Percentiles rank a stretch among this genome's conserved stretches.
phyloP scores from a whole-genome alignment of 495 filamentous ascomycete species.

The Margaritispora aquatica region DNA sequence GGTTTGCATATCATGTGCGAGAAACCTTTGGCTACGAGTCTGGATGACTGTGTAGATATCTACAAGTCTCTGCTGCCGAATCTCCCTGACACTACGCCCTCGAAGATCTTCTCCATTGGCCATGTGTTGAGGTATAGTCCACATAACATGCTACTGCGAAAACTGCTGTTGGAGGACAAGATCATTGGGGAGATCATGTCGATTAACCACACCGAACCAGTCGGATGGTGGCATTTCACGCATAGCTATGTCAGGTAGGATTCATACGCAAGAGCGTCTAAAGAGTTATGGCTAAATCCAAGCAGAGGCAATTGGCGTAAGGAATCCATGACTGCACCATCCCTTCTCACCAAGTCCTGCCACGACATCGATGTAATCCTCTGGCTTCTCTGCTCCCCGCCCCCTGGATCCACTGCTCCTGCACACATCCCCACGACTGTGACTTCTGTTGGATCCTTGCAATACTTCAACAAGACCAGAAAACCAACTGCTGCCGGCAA shows the following conservation, averaged over 20 bases:
- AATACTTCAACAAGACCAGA: conserved; percentile 62
- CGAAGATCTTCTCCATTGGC: conserved; percentile 74
- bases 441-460: conserved; percentile 62
- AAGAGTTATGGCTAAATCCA: not conserved
- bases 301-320: conserved; percentile 84
- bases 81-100: conserved; percentile 28
- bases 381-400: conserved; percentile 75
- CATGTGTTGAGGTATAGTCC: conserved; percentile 80
- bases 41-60: conserved; percentile 69
- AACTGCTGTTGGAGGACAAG: conserved; percentile 64
- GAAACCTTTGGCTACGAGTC: conserved; percentile 79
- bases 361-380: conserved; percentile 90
- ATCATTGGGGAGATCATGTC: conserved; percentile 82
- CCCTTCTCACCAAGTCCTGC: conserved; percentile 87
- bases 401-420: conserved; percentile 31
- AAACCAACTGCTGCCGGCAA: conserved; percentile 69
- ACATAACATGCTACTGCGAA: conserved; percentile 79
- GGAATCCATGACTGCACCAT: conserved; percentile 62
- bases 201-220: conserved; percentile 86
- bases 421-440: conserved; percentile 71
- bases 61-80: conserved; percentile 46
- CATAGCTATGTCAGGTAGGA: conserved; percentile 80
- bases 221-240: conserved; percentile 94
- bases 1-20: conserved; percentile 86
- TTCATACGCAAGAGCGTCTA: not conserved